Conservation (phyloP, 163 green algal species). For the Scenedesmus sp. region DNA sequence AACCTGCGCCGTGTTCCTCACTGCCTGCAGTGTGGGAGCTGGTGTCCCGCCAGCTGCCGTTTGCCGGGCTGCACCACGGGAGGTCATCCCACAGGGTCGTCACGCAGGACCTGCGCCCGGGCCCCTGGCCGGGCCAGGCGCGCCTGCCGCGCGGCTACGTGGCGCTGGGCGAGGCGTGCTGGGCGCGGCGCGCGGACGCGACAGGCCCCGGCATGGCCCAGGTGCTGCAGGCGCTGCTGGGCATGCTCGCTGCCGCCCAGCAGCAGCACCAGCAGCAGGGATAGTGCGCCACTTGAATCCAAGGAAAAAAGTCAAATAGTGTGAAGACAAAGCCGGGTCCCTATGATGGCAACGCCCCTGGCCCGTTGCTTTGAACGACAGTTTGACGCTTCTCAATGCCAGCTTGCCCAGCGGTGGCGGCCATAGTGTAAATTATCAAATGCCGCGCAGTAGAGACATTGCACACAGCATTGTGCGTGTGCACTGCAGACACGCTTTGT, state of each 20-base stretch:
- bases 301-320: no score
- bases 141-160: neutral
- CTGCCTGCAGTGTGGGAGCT: conserved; percentile 50
- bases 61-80: conserved; percentile 46
- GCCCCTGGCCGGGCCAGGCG: conserved; percentile 22
- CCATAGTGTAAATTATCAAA: no score
- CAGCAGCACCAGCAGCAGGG: neutral
- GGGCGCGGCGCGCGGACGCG: neutral
- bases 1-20: neutral
- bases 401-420: no score
- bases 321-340: no score
- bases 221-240: conserved; percentile 26
- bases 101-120: conserved; percentile 36
- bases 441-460: no score
- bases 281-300: no score
- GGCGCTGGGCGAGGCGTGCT: conserved; percentile 14
- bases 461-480: no score
- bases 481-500: neutral
- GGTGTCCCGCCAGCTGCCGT: conserved; percentile 10
- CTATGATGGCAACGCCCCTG: no score
- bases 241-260: neutral
- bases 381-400: no score
- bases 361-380: no score
- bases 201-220: neutral
- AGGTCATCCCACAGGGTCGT: conserved; percentile 47